Conservation (phyloP, 2,329 filamentous ascomycete genomes). For the Monosporascus sp. region DNA sequence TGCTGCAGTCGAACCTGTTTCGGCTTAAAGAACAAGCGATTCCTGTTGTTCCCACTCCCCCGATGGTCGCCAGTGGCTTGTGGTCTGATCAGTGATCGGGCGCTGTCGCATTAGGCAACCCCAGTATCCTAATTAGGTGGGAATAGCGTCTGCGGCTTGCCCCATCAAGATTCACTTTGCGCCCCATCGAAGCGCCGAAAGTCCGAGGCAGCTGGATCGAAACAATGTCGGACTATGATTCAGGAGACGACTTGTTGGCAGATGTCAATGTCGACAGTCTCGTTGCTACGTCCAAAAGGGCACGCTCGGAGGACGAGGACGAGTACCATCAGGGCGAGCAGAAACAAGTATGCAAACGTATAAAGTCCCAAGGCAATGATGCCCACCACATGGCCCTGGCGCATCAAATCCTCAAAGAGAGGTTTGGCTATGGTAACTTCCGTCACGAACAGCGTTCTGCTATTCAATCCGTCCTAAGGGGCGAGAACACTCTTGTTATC, state of each 20-base stretch:
- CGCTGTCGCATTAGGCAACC: too few species aligned
- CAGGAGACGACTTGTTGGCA: slow-evolving; percentile 29
- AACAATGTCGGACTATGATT: slow-evolving; percentile 28
- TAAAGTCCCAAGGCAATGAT: slow-evolving; percentile 3
- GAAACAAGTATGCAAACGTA: slow-evolving; percentile 2
- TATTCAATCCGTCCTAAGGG: slow-evolving; percentile 32
- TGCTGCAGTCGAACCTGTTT: too few species aligned
- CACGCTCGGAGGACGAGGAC: neutral
- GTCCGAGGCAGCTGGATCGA: neutral
- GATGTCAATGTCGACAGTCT: slow-evolving; percentile 17
- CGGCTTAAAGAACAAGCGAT: too few species aligned
- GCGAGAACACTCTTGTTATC: slow-evolving; percentile 37
- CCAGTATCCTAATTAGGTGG: too few species aligned
- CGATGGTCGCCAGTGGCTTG: too few species aligned
- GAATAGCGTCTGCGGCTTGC: too few species aligned
- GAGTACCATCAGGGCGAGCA: neutral
- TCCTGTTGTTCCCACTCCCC: too few species aligned
- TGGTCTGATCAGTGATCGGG: too few species aligned
- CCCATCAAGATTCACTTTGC: too few species aligned
- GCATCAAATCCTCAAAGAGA: slow-evolving; percentile 28
- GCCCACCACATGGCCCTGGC: slow-evolving; percentile 11
- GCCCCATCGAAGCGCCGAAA: too few species aligned
- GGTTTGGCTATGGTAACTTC: slow-evolving; percentile 35
- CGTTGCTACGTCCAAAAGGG: slow-evolving; percentile 6
- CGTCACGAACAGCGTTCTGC: slow-evolving; percentile 40